Evolutionary conservation across 2,329 filamentous ascomycete genomes (phyloP).

Genomic region (Pyrenophora graminea): DNA sequence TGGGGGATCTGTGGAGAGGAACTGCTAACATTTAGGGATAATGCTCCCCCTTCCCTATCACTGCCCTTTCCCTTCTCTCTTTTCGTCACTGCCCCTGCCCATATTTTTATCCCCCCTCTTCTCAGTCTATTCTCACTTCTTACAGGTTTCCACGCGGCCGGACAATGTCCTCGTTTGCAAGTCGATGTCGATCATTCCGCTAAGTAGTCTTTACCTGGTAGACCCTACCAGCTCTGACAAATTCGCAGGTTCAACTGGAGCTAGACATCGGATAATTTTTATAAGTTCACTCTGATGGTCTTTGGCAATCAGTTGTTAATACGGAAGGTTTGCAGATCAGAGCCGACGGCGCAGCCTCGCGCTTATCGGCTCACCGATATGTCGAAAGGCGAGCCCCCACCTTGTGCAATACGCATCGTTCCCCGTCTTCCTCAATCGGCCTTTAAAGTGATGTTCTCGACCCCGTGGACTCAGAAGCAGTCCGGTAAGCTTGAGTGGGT

Average conservation of each 20-base stretch:
- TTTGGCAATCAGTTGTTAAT: not conserved
- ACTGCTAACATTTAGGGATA: slow-evolving; percentile 3
- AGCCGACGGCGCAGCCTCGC: not conserved
- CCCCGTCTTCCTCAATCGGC: not conserved
- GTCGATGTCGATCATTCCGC: not conserved
- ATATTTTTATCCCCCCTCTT: not conserved
- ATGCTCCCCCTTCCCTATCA: not conserved
- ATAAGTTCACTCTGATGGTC: not conserved
- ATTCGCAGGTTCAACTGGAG: not conserved
- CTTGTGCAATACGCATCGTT: not conserved
- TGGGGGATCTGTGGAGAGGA: no score
- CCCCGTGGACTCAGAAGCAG: not conserved
- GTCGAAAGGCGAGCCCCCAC: not conserved
- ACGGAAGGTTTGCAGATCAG: not conserved
- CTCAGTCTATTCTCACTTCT: not conserved
- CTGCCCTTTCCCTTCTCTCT: not conserved
- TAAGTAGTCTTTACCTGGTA: not conserved
- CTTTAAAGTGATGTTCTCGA: not conserved
- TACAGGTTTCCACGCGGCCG: not conserved
- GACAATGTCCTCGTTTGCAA: not conserved
- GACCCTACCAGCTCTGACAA: not conserved
- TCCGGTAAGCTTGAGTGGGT: not conserved
- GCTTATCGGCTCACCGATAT: not conserved
- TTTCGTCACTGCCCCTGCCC: not conserved
- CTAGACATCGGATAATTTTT: not conserved